phyloP scores from a whole-genome alignment of 2,329 filamentous ascomycete genomes.

The Alternaria burnsii region DNA sequence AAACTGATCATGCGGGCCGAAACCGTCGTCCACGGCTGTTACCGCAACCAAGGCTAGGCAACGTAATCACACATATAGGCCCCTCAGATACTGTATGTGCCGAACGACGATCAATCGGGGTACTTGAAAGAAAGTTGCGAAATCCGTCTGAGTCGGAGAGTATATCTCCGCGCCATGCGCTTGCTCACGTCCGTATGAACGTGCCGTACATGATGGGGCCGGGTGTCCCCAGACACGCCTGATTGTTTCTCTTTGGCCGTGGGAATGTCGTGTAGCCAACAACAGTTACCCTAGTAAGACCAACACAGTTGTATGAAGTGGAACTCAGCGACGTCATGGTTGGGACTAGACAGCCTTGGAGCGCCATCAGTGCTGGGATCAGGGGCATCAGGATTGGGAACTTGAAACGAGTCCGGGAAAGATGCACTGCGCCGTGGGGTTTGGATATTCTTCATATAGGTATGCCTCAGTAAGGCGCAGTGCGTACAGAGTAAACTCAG shows the following conservation, averaged over 20 bases:
- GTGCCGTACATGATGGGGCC: neutral
- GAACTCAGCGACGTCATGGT: conserved; percentile 3
- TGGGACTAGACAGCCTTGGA: neutral
- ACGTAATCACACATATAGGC: neutral
- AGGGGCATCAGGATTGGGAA: neutral
- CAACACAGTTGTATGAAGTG: neutral
- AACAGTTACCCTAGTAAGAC: neutral
- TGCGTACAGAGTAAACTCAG: neutral
- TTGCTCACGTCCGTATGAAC: neutral
- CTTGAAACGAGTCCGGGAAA: neutral
- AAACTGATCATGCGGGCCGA: neutral
- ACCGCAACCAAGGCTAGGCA: neutral
- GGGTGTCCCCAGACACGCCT: neutral
- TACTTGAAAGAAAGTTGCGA: neutral
- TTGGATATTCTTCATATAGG: neutral
- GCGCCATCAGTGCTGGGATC: neutral
- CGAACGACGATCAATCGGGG: neutral
- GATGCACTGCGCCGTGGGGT: neutral
- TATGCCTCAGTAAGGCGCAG: conserved; percentile 5
- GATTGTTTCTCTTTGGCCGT: neutral
- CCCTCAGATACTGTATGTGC: neutral
- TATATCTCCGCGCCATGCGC: neutral
- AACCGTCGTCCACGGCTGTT: neutral
- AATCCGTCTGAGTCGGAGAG: conserved; percentile 3
- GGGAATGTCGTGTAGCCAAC: conserved; percentile 3